phyloP scores from a whole-genome alignment of 2,329 filamentous ascomycete species.

The Hypoxylon sp. region DNA sequence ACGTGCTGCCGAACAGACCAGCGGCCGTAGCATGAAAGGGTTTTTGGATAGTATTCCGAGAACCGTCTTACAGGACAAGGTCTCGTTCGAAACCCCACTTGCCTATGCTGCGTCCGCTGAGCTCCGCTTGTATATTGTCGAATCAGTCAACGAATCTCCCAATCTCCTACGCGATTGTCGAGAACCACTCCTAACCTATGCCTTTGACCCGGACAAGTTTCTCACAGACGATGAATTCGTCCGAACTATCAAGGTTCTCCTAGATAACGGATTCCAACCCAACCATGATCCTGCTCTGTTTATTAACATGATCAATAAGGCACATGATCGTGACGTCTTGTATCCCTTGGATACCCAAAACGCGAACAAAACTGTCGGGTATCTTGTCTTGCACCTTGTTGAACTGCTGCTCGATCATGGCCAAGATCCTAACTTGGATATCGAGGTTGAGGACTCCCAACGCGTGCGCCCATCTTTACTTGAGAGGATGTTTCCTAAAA shows the following conservation, averaged over 20 bases:
- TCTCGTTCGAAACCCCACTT: slow-evolving; percentile 1
- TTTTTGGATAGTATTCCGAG: slow-evolving; percentile 26
- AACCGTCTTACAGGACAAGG: background rate
- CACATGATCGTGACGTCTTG: background rate
- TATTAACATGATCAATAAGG: background rate
- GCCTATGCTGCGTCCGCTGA: slow-evolving; percentile 16
- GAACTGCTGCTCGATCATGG: slow-evolving; percentile 13
- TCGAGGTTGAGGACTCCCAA: background rate
- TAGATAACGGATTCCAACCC: slow-evolving; percentile 13
- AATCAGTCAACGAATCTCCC: slow-evolving; percentile 13
- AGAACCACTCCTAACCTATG: slow-evolving; percentile 2
- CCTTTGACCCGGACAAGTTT: background rate
- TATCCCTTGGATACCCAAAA: background rate
- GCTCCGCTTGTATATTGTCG: slow-evolving; percentile 26
- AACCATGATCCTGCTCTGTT: slow-evolving; percentile 18
- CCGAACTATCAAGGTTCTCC: slow-evolving; percentile 6
- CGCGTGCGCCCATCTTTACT: background rate
- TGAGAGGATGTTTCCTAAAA: slow-evolving; percentile 7
- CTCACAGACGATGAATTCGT: background rate
- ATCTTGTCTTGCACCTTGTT: background rate
- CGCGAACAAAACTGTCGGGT: background rate
- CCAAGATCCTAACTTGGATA: slow-evolving; percentile 17
- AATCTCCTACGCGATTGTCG: slow-evolving; percentile 11
- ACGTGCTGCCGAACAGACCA: slow-evolving; percentile 19
- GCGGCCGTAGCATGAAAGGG: slow-evolving; percentile 29